These are phyloP conservation scores for Tilletia setariae DNA, from an alignment of 1,284 basidiomycete species.

Conservation along the genomic window DNA sequence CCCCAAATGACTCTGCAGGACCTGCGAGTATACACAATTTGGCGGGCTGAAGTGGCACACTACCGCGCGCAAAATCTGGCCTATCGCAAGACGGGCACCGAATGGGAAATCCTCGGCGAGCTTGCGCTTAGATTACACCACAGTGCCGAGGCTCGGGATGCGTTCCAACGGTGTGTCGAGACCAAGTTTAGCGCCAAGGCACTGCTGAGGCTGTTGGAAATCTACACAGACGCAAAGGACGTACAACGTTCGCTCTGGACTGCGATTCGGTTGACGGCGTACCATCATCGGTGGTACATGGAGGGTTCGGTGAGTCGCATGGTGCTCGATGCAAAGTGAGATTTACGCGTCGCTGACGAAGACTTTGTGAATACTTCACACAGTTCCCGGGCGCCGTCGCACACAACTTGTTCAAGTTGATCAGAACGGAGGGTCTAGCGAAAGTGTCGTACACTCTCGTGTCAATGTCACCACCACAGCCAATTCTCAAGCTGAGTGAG, in stretches of 20 bases:
- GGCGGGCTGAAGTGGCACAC: slow-evolving; percentile 96
- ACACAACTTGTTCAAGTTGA: slow-evolving; percentile 83
- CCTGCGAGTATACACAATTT: slow-evolving; percentile 97
- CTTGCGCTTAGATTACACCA: slow-evolving; percentile 86
- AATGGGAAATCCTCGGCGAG: slow-evolving; percentile 98
- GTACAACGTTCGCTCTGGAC: slow-evolving; percentile 84
- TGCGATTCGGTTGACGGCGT: slow-evolving; percentile 85
- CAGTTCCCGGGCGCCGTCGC: slow-evolving; percentile 89
- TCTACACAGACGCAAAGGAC: slow-evolving; percentile 89
- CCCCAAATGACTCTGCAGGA: slow-evolving; percentile 70
- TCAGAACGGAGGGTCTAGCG: slow-evolving; percentile 85
- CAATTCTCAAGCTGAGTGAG: slow-evolving; percentile 35
- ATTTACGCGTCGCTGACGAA: slow-evolving; percentile 13
- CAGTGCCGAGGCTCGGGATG: slow-evolving; percentile 96
- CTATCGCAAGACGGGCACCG: slow-evolving; percentile 89
- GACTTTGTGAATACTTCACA: not conserved
- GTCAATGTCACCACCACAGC: slow-evolving; percentile 65
- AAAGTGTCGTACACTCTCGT: slow-evolving; percentile 91
- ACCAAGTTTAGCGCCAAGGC: slow-evolving; percentile 81
- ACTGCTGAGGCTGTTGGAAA: slow-evolving; percentile 85
- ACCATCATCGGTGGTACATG: slow-evolving; percentile 66
- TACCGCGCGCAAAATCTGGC: slow-evolving; percentile 96
- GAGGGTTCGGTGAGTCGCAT: slow-evolving; percentile 56
- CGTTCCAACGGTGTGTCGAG: slow-evolving; percentile 89
- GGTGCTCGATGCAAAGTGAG: too few species aligned